Conservation (phyloP, 495 filamentous ascomycete genomes). For the Talaromyces thailandensis region DNA sequence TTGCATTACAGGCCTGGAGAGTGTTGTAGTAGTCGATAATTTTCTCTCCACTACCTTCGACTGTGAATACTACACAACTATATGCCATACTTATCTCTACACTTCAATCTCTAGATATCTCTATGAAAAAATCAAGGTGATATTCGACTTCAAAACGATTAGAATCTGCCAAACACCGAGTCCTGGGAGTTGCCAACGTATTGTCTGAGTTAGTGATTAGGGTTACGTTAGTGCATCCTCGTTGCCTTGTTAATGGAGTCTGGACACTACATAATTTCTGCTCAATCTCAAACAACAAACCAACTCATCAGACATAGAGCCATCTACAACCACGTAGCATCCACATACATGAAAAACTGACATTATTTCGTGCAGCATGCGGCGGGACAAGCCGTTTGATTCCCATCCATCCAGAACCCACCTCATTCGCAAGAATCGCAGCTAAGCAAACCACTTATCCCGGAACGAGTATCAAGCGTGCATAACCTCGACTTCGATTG, state of each 20-base stretch:
- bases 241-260: background rate
- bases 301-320: background rate
- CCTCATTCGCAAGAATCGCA: background rate
- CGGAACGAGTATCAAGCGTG: conserved; percentile 5
- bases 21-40: too few species aligned
- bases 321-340: background rate
- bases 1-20: too few species aligned
- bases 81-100: background rate
- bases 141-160: background rate
- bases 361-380: conserved; percentile 6
- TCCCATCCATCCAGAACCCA: background rate
- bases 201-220: background rate
- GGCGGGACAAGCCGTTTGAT: conserved; percentile 1
- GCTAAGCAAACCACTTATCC: background rate
- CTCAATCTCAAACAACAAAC: background rate
- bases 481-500: conserved; percentile 2
- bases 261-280: too few species aligned
- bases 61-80: background rate
- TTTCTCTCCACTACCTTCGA: background rate
- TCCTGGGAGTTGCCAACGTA: background rate
- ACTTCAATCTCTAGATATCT: background rate
- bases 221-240: background rate
- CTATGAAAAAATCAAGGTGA: background rate
- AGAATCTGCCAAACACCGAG: background rate
- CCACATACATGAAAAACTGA: background rate